Base-by-base conservation (phyloP, 345 rosid genomes). In the Brassica nigra region DNA sequence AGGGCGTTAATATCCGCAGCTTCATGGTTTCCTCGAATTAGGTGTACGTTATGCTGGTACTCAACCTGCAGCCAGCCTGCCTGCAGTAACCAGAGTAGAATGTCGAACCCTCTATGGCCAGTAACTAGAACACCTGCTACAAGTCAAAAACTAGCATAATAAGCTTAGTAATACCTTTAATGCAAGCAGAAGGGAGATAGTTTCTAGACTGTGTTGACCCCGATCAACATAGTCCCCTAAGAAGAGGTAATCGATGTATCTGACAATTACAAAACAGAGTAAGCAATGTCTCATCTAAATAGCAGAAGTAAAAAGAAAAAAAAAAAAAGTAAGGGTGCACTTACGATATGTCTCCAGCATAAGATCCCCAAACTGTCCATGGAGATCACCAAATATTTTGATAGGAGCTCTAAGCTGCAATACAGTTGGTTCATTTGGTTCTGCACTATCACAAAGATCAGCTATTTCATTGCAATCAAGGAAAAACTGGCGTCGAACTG, bases 1-100 rank as follows among this genome's bases (percentile, higher is more conserved):
- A 92, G 97, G 71, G 97, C 97, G 87, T 92, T 92, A 67, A 92
- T 92, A 80, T 92, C 97, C 55, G 95, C 18, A 18, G 18, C 18
- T 18, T 92, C 97, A 84, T 92, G 97, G 85, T 92, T 92, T 54
- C 97, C 97, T 73, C 97, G 97, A 80, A 92, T 92, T 77, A 92
- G 78, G 86, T 92, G 97, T 66, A 92, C 91, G 67, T 92, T 90
- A 68, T 84, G 76, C 49, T 89, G 90, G 86, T 92, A 86, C 86
- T 92, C 96, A 77, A 88, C 94, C 97, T 18, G 18, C 18, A 18
- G 18, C 18, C 18, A 18, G 18, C 18, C 18, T 18, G 18, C 18
- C 18, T 92, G 84, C 71, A 85, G 74, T 15, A 85, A 52, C 67
- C 18, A 74, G 47, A 73, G 30, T 6, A 77, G 29, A 29, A 37